Conservation (phyloP, 805 yeast genomes). For the Zygoascus biomembranicola region DNA sequence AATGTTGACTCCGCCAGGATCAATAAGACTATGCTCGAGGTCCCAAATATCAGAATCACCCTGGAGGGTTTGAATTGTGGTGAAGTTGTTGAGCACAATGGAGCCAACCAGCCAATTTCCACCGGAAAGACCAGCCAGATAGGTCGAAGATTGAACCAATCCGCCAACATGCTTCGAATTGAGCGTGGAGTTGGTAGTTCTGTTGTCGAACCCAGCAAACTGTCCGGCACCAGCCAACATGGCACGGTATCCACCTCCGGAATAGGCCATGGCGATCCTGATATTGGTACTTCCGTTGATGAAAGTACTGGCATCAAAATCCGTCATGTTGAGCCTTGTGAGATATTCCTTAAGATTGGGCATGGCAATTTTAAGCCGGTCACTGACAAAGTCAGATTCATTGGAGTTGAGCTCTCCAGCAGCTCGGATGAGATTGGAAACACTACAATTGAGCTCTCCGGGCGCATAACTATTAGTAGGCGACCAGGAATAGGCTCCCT, state of each 20-base stretch:
- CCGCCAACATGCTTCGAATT: conserved; percentile 57
- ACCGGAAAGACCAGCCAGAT: conserved; percentile 73
- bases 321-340: conserved; percentile 37
- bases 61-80: conserved; percentile 54
- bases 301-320: conserved; percentile 36
- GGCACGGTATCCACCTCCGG: conserved; percentile 91
- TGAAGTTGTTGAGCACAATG: conserved; percentile 61
- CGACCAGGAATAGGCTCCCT: conserved; percentile 18
- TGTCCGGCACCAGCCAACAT: conserved; percentile 83
- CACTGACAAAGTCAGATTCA: conserved; percentile 25
- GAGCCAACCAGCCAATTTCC: conserved; percentile 78
- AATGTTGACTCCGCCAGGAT: conserved; percentile 56
- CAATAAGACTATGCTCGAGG: conserved; percentile 48
- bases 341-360: conserved; percentile 38
- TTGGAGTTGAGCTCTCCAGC: conserved; percentile 24
- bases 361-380: conserved; percentile 28
- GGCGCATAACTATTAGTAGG: conserved; percentile 41
- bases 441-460: conserved; percentile 32
- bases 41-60: conserved; percentile 54
- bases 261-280: conserved; percentile 42
- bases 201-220: conserved; percentile 66
- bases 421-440: conserved; percentile 22
- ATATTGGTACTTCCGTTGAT: conserved; percentile 24
- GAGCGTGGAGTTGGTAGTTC: conserved; percentile 46
- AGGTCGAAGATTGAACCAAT: conserved; percentile 58